phyloP scores from a whole-genome alignment of 805 yeast genomes.

The Zygoascus biomembranicola region DNA sequence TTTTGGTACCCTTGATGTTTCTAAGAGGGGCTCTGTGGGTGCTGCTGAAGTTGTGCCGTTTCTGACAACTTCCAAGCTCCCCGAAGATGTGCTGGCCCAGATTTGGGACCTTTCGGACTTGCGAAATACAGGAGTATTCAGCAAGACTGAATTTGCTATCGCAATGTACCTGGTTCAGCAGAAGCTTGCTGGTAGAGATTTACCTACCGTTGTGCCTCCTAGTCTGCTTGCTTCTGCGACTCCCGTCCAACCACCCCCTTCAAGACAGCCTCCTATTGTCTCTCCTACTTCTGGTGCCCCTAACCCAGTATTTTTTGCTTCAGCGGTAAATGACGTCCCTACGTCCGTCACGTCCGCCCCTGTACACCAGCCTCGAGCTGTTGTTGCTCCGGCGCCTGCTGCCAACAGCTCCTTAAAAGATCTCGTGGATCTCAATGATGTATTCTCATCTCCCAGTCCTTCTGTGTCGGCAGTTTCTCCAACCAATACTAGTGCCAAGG shows the following conservation, averaged over 20 bases:
- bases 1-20: conserved; percentile 69
- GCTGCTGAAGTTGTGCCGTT: conserved; percentile 83
- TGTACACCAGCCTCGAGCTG: conserved; percentile 1
- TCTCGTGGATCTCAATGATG: conserved; percentile 41
- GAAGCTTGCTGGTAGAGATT: conserved; percentile 62
- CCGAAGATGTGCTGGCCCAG: conserved; percentile 60
- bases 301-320: conserved; percentile 5
- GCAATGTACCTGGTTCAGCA: conserved; percentile 91
- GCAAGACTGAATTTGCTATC: conserved; percentile 76
- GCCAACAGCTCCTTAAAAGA: conserved; percentile 23
- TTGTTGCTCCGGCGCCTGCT: conserved; percentile 8
- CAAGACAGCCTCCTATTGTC: conserved; percentile 2
- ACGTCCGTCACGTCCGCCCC: neutral
- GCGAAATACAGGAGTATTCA: conserved; percentile 74
- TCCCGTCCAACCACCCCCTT: neutral
- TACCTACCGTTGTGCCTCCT: conserved; percentile 74
- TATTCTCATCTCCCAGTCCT: conserved; percentile 36
- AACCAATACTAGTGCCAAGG: conserved; percentile 13
- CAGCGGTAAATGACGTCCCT: neutral
- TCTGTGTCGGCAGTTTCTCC: conserved; percentile 19
- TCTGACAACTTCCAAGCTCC: conserved; percentile 77
- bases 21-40: conserved; percentile 51
- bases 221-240: conserved; percentile 35
- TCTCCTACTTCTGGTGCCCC: conserved; percentile 4
- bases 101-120: conserved; percentile 95